Base-by-base conservation (phyloP, 208 protist species). In the Trypanosoma melophagium region DNA sequence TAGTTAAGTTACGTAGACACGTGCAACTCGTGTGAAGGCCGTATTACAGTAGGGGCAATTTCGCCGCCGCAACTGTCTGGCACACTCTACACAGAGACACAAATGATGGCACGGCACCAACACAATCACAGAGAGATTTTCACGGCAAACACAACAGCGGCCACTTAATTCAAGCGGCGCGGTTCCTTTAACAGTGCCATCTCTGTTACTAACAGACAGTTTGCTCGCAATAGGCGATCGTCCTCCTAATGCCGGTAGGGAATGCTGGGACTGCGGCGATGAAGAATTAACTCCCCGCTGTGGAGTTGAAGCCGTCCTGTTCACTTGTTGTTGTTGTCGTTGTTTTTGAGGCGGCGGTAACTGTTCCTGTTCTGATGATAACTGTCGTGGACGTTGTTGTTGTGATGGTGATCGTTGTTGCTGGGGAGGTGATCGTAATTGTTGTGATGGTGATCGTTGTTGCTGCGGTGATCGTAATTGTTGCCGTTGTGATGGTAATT, bases 71-170 rank as follows among this genome's bases (percentile, higher is more conserved):
- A 62, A 47, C 13, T 31, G 8, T 16, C 21, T 7, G 3, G 19
- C 13, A 41, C 57, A 62, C 22, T 16, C 38, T 19, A 21, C 38
- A 62, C 57, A 62, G 12, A 41, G n/a, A 47, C 57, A 62, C 9
- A 62, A 19, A 47, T 62, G 57, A 44, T 31, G 57, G n/a, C 57
- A 62, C 10, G 57, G 57, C 5, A 62, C 7, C 4, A 62, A 47
- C 9, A 62, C 12, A 24, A 62, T 41, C 19, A 25, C 8, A 16
- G 57, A 49, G 8, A 28, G 41, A 14, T 47, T 62, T n/a, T 62
- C 57, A 19, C 41, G 8, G 19, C 57, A 62, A 62, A 62, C 38
- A 47, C 57, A 62, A 62, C 57, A 62, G 9, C 24, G 53, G 5
- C 53, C 53, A 14, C 24, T 58, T 14, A 12, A 12, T 44, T 7